A percentile compares a stretch with the other conserved stretches of the same genome.
phyloP scores from a whole-genome alignment of 352 stramenopile genomes.

The Globisporangium viniferum region DNA sequence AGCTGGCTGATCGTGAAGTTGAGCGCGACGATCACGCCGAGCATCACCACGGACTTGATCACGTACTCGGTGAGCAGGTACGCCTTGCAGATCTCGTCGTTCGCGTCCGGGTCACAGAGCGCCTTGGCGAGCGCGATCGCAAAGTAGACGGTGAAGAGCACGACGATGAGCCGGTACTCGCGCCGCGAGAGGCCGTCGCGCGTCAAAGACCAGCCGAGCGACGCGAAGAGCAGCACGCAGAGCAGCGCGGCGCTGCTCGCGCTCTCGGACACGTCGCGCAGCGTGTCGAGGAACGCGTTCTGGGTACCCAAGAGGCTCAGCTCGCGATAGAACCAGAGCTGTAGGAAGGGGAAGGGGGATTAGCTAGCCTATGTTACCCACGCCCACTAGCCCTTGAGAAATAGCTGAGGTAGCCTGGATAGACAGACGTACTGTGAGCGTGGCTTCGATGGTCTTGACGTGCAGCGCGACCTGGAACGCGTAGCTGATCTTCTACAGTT shows the following conservation, averaged over 20 bases:
- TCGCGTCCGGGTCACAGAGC: conserved; percentile 35
- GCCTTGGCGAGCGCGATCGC: conserved; percentile 42
- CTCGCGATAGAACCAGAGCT: conserved; percentile 51
- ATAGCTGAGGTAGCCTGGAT: neutral
- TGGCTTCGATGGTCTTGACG: conserved; percentile 46
- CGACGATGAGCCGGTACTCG: conserved; percentile 33
- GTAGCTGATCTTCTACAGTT: conserved; percentile 47
- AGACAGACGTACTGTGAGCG: conserved; percentile 30
- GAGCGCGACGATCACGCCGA: conserved; percentile 61
- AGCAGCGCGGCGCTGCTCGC: conserved; percentile 34
- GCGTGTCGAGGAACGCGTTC: conserved; percentile 27
- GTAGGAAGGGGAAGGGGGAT: neutral
- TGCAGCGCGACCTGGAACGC: conserved; percentile 49
- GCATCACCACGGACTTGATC: conserved; percentile 61
- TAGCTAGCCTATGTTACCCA: neutral
- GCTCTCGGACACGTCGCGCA: conserved; percentile 38
- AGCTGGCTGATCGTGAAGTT: conserved; percentile 68
- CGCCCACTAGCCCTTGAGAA: neutral
- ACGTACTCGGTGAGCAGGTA: conserved; percentile 67
- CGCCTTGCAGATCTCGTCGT: conserved; percentile 49
- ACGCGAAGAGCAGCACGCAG: conserved; percentile 39
- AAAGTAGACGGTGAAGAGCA: conserved; percentile 40
- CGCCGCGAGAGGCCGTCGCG: conserved; percentile 37
- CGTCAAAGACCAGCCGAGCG: conserved; percentile 67
- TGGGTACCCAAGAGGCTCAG: conserved; percentile 34